A percentile compares a stretch with the other conserved stretches of the same genome.
Evolutionary conservation across 192 early-diverging fungal species (phyloP).

Genomic region (Mortierella hygrophila): DNA sequence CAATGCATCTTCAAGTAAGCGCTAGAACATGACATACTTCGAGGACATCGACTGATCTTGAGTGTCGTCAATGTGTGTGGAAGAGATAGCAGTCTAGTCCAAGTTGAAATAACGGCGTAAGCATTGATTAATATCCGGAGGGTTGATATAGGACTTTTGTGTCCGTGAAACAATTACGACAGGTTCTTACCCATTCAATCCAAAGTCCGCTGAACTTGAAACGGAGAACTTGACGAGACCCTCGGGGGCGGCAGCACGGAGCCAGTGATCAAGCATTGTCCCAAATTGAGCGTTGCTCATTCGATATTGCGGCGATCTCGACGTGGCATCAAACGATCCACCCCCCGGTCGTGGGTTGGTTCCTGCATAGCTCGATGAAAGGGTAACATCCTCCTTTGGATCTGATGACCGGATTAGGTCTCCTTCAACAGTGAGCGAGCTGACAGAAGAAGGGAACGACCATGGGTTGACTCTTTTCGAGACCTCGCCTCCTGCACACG

Average conservation of each 20-base stretch:
- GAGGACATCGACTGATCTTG: conserved; percentile 28
- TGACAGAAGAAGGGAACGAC: conserved; percentile 28
- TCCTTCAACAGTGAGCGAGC: conserved; percentile 20
- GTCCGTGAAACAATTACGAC: background rate
- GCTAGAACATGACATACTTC: background rate
- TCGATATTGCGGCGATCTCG: background rate
- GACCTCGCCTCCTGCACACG: background rate
- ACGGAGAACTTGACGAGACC: conserved; percentile 20
- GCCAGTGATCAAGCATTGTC: conserved; percentile 34
- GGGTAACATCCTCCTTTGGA: conserved; percentile 14
- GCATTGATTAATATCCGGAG: background rate
- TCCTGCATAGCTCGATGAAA: conserved; percentile 13
- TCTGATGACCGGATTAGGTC: background rate
- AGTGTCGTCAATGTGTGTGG: conserved; percentile 17
- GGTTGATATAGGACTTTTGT: background rate
- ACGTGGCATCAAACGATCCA: conserved; percentile 1
- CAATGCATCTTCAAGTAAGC: background rate
- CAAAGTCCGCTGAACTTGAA: conserved; percentile 20
- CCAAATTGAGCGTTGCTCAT: conserved; percentile 11
- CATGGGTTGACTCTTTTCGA: conserved; percentile 12
- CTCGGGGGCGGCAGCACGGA: conserved; percentile 15
- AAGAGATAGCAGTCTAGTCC: conserved; percentile 9
- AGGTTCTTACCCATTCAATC: conserved; percentile 20
- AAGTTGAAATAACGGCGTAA: background rate
- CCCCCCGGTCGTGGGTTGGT: conserved; percentile 6